Evolutionary conservation across 2,329 filamentous ascomycete genomes (phyloP), one percentile per base, ranked within the genome.

Genomic region (Pseudogymnoascus sp.): DNA sequence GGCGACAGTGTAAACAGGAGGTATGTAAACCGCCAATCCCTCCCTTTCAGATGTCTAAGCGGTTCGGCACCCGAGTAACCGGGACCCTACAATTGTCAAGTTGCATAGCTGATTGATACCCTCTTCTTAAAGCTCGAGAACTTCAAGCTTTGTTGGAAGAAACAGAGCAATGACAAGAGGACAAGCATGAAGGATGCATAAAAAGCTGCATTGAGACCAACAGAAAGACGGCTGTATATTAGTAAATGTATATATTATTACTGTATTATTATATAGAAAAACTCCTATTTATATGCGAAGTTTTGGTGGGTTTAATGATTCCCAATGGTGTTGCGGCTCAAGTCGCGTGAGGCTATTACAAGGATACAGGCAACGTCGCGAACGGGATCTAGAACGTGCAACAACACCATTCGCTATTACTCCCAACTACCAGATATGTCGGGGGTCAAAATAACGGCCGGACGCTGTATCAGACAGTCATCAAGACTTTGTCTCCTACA

Each of bases 131-230:
- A 97, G 93, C 95, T 97, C 89, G 88, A 94, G 71, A 80, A 82
- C 2, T 97, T 97, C 72, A 86, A 86, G 70, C 82, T 88, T 69
- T 97, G 93, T 75, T 97, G 93, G 93, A 96, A 95, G 76, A 81
- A 80, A 65, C 87, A 95, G 69, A 87, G 91, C 57, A 97, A 97
- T 73, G 87, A 96, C 69, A 78, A 88, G 72, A 84, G 94, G 69
- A 97, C 92, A 0, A 81, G 81, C 60, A 86, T 82, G 41, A 93
- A 91, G 71, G 87, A 96, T 71, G 81, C 79, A 37, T 84, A 54
- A 28, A n/a, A 16, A 54, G 32, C 9, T 32, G 47, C 9, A 54
- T 54, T 54, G 47, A 34, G 25, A 16, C 16, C 28, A 34, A 18
- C 16, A 32, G 32, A 54, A 54, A 12, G 28, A 34, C 25, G 16